Evolutionary conservation across 2,329 filamentous ascomycete genomes (phyloP).

Genomic region (Colletotrichum brevisporum): DNA sequence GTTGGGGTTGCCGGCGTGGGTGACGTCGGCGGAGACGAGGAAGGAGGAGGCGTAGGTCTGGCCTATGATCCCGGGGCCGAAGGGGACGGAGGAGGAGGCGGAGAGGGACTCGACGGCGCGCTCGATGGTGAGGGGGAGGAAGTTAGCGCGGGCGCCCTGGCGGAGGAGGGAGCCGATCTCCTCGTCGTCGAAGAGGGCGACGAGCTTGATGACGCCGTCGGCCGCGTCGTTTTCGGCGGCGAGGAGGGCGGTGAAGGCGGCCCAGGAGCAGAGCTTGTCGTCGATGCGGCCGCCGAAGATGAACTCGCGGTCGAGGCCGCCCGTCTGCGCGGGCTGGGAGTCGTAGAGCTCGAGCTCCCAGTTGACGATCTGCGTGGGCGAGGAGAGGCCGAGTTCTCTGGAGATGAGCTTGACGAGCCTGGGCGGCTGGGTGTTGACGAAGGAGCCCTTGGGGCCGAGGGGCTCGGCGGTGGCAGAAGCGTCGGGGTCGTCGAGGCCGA

Average conservation of each 20-base stretch:
- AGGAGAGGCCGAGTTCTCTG: slow-evolving; percentile 79
- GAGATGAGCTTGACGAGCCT: slow-evolving; percentile 88
- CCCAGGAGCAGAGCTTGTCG: slow-evolving; percentile 97
- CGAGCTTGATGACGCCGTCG: slow-evolving; percentile 85
- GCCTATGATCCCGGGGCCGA: slow-evolving; percentile 75
- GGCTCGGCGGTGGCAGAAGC: slow-evolving; percentile 49
- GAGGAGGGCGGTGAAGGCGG: slow-evolving; percentile 87
- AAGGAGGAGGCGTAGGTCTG: slow-evolving; percentile 94
- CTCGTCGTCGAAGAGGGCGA: slow-evolving; percentile 96
- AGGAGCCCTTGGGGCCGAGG: slow-evolving; percentile 77
- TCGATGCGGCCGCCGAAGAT: slow-evolving; percentile 97
- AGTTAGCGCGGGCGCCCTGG: slow-evolving; percentile 91
- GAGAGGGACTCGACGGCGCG: slow-evolving; percentile 80
- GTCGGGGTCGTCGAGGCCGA: slow-evolving; percentile 85
- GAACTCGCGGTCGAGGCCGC: slow-evolving; percentile 91
- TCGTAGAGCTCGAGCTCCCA: slow-evolving; percentile 99
- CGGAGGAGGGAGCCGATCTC: slow-evolving; percentile 93
- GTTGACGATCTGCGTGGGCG: slow-evolving; percentile 84
- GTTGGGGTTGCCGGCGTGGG: slow-evolving; percentile 94
- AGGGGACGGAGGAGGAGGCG: slow-evolving; percentile 56
- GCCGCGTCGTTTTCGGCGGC: slow-evolving; percentile 70
- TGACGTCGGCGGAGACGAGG: slow-evolving; percentile 92
- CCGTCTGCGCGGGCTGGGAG: slow-evolving; percentile 84
- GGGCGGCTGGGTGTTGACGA: slow-evolving; percentile 86
- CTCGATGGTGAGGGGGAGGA: slow-evolving; percentile 85